Evolutionary conservation across 345 rosid species (phyloP), one percentile per base, ranked within the genome.

Genomic region (Lumnitzera racemosa): DNA sequence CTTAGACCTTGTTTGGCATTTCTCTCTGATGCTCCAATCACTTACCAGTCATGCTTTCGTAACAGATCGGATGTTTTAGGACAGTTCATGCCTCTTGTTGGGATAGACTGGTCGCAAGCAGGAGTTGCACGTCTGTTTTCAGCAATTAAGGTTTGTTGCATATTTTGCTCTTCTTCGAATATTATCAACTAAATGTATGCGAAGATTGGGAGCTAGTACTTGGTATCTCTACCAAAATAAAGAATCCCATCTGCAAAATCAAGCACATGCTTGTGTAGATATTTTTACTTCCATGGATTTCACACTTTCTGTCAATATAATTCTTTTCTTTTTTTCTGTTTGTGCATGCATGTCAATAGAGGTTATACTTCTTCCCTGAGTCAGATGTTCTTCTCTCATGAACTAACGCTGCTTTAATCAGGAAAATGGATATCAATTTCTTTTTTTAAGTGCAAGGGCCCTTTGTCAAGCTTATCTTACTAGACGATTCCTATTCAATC

Each of bases 71-170:
- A 91, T 66, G 89, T 91, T 56, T 78, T 91, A 59, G 98, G 98
- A 51, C 96, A 89, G 79, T 91, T 89, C 75, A 91, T 91, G 98
- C 98, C 98, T 69, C 66, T 91, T 74, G 90, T 91, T 68, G 98
- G 98, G 51, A 61, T 76, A 48, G 98, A 91, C 67, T 91, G 98
- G 98, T 77, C 87, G 6, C 98, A 91, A 75, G 83, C 85, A 27
- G 98, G 98, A 1, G 98, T 91, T 59, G 78, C 96, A 29, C 90
- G 80, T 76, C 74, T 91, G 55, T 91, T 87, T 77, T 87, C 95
- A 5, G 90, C 90, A 61, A 84, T 91, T 60, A 83, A 89, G 98
- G 98, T 91, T 47, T 53, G 91, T 61, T 63, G 15, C 24, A 51
- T 63, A 48, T 51, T 47, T 56, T 65, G 36, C 63, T 17, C 43